Percentiles rank a stretch among this genome's conserved stretches.
Evolutionary conservation across 2,329 filamentous ascomycete genomes (phyloP).

Genomic region (Fusarium veterinarium): DNA sequence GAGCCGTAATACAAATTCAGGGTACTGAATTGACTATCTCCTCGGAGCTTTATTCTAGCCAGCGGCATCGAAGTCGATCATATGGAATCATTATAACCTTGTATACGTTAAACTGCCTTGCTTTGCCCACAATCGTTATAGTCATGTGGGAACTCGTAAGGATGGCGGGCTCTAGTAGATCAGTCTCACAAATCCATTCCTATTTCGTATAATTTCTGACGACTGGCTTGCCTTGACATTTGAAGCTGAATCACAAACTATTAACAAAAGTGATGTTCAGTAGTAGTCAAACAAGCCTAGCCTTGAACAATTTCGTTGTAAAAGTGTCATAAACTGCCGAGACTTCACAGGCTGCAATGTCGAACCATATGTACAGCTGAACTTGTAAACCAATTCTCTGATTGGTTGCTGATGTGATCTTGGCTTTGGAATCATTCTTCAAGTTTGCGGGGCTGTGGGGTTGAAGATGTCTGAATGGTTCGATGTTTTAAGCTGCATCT

Average conservation of each 20-base stretch:
- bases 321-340: neutral
- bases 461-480: constrained; percentile 7
- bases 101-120: neutral
- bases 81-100: constrained; percentile 24
- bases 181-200: neutral
- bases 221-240: neutral
- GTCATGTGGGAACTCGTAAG: constrained; percentile 16
- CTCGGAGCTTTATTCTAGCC: neutral
- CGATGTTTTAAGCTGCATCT: neutral
- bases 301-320: neutral
- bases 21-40: neutral
- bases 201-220: neutral
- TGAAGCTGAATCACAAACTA: neutral
- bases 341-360: neutral
- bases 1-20: neutral
- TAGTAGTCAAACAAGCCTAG: no score
- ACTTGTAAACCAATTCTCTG: constrained; percentile 5
- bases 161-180: constrained; percentile 7
- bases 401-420: constrained; percentile 10
- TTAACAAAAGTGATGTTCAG: neutral
- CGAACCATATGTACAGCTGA: constrained; percentile 9
- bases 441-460: constrained; percentile 34
- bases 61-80: neutral
- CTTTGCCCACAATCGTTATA: constrained; percentile 22
- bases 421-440: constrained; percentile 40